These are phyloP conservation scores for Arthrinium phaeospermum DNA, from an alignment of 2,329 filamentous ascomycete species.

Conservation along the genomic window DNA sequence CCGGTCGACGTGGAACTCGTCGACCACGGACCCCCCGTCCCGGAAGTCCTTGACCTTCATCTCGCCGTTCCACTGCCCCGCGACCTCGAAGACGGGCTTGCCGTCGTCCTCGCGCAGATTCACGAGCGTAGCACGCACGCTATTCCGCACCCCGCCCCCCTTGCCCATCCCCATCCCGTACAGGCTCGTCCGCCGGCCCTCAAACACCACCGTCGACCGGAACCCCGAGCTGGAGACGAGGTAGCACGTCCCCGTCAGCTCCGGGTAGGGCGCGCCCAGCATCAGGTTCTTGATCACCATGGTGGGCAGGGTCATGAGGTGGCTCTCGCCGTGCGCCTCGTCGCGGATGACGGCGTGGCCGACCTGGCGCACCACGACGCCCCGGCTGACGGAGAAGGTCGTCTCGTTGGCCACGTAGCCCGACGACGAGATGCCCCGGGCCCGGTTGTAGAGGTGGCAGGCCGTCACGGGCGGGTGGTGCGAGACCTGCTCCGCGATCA, in stretches of 20 bases:
- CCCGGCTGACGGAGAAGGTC: slow-evolving; percentile 6
- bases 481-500: slow-evolving; percentile 37
- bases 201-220: slow-evolving; percentile 20
- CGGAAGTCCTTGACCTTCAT: slow-evolving; percentile 30
- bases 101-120: slow-evolving; percentile 24
- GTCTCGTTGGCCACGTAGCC: slow-evolving; percentile 20
- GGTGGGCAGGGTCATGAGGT: slow-evolving; percentile 21
- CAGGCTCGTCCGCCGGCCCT: neutral
- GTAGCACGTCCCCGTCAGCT: slow-evolving; percentile 21
- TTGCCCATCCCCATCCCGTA: neutral
- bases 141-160: slow-evolving; percentile 26
- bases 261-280: slow-evolving; percentile 20
- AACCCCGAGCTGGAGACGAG: slow-evolving; percentile 20
- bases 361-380: slow-evolving; percentile 19
- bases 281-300: slow-evolving; percentile 21
- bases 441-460: slow-evolving; percentile 32
- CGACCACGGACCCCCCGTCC: slow-evolving; percentile 22
- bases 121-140: slow-evolving; percentile 32
- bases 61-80: slow-evolving; percentile 34
- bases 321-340: slow-evolving; percentile 23
- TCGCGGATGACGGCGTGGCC: slow-evolving; percentile 22
- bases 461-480: slow-evolving; percentile 39
- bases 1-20: slow-evolving; percentile 30
- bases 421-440: slow-evolving; percentile 25
- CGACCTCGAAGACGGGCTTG: slow-evolving; percentile 35